These are phyloP conservation scores for Cryptococcus floricola DNA, from an alignment of 1,284 basidiomycete species.

Conservation along the genomic window DNA sequence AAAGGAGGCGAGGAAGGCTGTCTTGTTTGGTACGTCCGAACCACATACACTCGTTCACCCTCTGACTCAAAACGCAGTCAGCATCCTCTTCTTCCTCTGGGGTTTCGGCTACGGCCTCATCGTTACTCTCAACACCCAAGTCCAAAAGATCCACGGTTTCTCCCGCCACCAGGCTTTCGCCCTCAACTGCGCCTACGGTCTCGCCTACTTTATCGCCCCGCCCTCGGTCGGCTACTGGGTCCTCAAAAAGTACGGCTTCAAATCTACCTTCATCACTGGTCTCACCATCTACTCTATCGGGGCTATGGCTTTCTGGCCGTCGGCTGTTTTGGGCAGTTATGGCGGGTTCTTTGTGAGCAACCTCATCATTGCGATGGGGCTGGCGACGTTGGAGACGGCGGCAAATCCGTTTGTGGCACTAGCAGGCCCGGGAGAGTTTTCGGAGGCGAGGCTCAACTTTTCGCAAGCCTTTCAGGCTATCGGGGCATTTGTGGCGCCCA, in stretches of 20 bases:
- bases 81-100: slow-evolving; percentile 47
- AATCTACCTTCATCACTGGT: slow-evolving; percentile 46
- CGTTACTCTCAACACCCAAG: slow-evolving; percentile 40
- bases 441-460: slow-evolving; percentile 44
- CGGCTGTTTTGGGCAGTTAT: slow-evolving; percentile 40
- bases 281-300: slow-evolving; percentile 42
- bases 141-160: slow-evolving; percentile 32
- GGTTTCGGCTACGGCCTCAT: slow-evolving; percentile 47
- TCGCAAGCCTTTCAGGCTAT: slow-evolving; percentile 47
- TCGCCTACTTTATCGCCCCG: slow-evolving; percentile 42
- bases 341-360: slow-evolving; percentile 47
- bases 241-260: slow-evolving; percentile 40
- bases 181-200: slow-evolving; percentile 43
- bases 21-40: slow-evolving; percentile 35
- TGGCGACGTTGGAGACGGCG: slow-evolving; percentile 43
- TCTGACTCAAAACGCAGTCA: slow-evolving; percentile 18
- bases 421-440: slow-evolving; percentile 43
- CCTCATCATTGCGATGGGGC: slow-evolving; percentile 40
- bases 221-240: slow-evolving; percentile 34
- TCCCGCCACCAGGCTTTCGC: slow-evolving; percentile 25
- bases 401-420: slow-evolving; percentile 49
- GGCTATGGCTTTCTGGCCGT: slow-evolving; percentile 48
- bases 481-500: slow-evolving; percentile 36
- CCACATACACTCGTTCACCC: not conserved
- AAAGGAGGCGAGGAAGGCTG: slow-evolving; percentile 42